Conservation (phyloP, 371 early-diverging fungal species). For the Mucor irregularis region DNA sequence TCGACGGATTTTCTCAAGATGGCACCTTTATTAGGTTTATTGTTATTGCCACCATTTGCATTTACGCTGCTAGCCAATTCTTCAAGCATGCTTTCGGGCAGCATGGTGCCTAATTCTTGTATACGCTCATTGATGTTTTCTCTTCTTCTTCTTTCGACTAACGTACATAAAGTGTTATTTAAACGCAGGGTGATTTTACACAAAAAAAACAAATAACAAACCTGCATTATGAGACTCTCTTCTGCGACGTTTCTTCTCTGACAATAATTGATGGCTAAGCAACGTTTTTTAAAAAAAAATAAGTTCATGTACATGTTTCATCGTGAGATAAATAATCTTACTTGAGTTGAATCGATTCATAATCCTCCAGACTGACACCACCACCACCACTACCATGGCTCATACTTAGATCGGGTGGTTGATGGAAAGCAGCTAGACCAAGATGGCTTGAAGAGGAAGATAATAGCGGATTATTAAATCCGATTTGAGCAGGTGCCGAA, state of each 20-base stretch:
- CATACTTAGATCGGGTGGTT: slow-evolving; percentile 14
- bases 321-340: slow-evolving; percentile 30
- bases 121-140: slow-evolving; percentile 98
- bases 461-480: slow-evolving; percentile 12
- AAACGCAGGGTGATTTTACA: no score
- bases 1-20: slow-evolving; percentile 91
- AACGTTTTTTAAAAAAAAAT: background rate
- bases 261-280: slow-evolving; percentile 36
- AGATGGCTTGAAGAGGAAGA: background rate
- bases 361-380: slow-evolving; percentile 43
- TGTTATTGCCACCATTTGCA: slow-evolving; percentile 30
- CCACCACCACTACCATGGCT: no score
- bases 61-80: slow-evolving; percentile 35
- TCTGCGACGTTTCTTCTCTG: slow-evolving; percentile 88
- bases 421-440: slow-evolving; percentile 12
- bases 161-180: no score
- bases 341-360: slow-evolving; percentile 47
- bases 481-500: slow-evolving; percentile 51
- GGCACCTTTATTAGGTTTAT: slow-evolving; percentile 82
- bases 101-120: slow-evolving; percentile 84
- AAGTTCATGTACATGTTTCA: background rate
- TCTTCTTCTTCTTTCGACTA: slow-evolving; percentile 93
- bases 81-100: slow-evolving; percentile 77
- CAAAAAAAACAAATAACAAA: slow-evolving; percentile 20
- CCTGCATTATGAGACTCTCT: slow-evolving; percentile 96